Percentiles rank a stretch among this genome's conserved stretches.
Conservation (phyloP, 2,329 filamentous ascomycete species). For the Phoma sp. region DNA sequence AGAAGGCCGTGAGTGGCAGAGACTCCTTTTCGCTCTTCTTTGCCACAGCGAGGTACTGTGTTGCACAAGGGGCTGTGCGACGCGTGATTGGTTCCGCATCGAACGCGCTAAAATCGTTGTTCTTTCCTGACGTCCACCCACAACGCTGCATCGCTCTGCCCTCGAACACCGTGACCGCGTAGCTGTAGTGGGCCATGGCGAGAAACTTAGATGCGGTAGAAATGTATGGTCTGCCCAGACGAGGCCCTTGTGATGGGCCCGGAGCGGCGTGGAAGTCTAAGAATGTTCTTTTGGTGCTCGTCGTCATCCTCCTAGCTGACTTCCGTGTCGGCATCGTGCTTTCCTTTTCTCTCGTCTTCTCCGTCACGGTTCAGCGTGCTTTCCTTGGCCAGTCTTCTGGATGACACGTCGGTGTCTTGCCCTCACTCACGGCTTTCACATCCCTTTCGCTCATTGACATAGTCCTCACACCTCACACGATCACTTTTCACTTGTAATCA, state of each 20-base stretch:
- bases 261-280: conserved; percentile 16
- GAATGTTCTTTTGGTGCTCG: conserved; percentile 24
- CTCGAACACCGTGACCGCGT: conserved; percentile 25
- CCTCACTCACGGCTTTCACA: conserved; percentile 12
- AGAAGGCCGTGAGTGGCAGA: conserved; percentile 31
- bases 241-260: conserved; percentile 15
- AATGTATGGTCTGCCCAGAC: conserved; percentile 26
- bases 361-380: conserved; percentile 17
- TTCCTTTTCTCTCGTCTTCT: conserved; percentile 22
- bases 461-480: conserved; percentile 7
- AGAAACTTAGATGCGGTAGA: conserved; percentile 10
- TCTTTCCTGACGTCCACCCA: conserved; percentile 39
- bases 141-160: conserved; percentile 33
- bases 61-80: conserved; percentile 21
- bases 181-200: conserved; percentile 33
- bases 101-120: conserved; percentile 31
- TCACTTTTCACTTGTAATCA: not conserved
- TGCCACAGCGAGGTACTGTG: conserved; percentile 22
- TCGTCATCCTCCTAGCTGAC: conserved; percentile 21
- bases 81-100: conserved; percentile 31
- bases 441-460: conserved; percentile 5
- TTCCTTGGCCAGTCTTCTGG: conserved; percentile 13
- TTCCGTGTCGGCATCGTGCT: conserved; percentile 25
- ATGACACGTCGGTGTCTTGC: conserved; percentile 10
- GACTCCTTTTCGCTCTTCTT: conserved; percentile 18